Conservation (phyloP, 2,329 filamentous ascomycete species). For the Colletotrichum sp. region DNA sequence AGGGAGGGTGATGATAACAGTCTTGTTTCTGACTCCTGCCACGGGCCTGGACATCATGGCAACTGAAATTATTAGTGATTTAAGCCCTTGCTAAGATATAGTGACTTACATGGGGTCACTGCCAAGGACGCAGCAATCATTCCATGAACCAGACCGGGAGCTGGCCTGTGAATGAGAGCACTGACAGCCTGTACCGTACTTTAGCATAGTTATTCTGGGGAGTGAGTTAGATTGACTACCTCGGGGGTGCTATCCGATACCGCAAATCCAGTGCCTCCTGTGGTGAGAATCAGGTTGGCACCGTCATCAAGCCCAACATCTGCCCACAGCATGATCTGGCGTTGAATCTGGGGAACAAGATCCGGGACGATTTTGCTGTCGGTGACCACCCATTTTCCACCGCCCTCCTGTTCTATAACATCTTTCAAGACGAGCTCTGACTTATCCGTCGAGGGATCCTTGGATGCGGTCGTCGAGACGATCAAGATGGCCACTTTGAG, state of each 20-base stretch:
- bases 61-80: constrained; percentile 59
- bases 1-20: constrained; percentile 86
- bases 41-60: constrained; percentile 96
- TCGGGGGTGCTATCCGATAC: constrained; percentile 87
- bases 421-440: constrained; percentile 70
- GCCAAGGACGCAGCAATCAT: constrained; percentile 87
- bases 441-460: constrained; percentile 80
- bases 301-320: constrained; percentile 61
- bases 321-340: constrained; percentile 73
- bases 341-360: constrained; percentile 75
- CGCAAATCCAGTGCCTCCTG: constrained; percentile 93
- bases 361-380: constrained; percentile 82
- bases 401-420: constrained; percentile 71
- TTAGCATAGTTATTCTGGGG: background rate
- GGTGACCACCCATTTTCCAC: constrained; percentile 73
- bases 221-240: constrained; percentile 47
- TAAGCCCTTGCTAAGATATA: background rate
- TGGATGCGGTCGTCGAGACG: constrained; percentile 87
- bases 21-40: constrained; percentile 82
- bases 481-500: constrained; percentile 82
- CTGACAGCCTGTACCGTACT: constrained; percentile 67
- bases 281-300: constrained; percentile 82
- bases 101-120: constrained; percentile 85
- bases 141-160: constrained; percentile 89
- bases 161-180: constrained; percentile 81